Evolutionary conservation across 495 filamentous ascomycete genomes (phyloP).

Genomic region (Amniculicola lignicola): DNA sequence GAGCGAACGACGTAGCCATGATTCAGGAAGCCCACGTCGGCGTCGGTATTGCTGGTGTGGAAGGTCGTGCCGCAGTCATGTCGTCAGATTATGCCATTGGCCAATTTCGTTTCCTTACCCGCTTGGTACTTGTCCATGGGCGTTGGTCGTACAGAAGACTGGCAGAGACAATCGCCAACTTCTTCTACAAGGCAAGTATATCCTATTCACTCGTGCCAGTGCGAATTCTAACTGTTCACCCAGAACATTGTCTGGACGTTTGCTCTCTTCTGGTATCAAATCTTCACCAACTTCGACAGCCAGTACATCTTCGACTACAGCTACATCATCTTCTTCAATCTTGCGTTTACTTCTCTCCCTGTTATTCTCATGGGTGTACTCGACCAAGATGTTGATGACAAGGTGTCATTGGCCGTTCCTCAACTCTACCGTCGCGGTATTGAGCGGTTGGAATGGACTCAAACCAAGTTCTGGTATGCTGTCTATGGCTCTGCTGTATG

Average conservation of each 20-base stretch:
- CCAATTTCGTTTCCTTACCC: slow-evolving; percentile 91
- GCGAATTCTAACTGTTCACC: slow-evolving; percentile 3
- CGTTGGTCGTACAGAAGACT: slow-evolving; percentile 93
- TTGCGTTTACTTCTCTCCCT: slow-evolving; percentile 94
- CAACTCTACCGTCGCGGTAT: slow-evolving; percentile 96
- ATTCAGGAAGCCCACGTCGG: slow-evolving; percentile 99
- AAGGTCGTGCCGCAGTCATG: slow-evolving; percentile 97
- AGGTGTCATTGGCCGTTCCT: slow-evolving; percentile 88
- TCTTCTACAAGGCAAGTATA: slow-evolving; percentile 87
- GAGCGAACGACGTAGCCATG: slow-evolving; percentile 99
- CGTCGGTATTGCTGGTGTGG: slow-evolving; percentile 95
- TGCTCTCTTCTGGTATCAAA: slow-evolving; percentile 95
- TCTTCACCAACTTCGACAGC: slow-evolving; percentile 92
- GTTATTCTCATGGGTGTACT: slow-evolving; percentile 96
- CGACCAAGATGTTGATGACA: slow-evolving; percentile 94
- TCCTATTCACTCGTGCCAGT: background rate
- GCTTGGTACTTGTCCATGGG: slow-evolving; percentile 91
- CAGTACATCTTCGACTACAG: slow-evolving; percentile 97
- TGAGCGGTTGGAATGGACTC: slow-evolving; percentile 95
- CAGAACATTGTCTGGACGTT: slow-evolving; percentile 98
- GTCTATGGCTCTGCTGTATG: background rate
- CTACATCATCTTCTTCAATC: slow-evolving; percentile 92
- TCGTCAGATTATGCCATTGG: slow-evolving; percentile 98
- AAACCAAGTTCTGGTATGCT: slow-evolving; percentile 89
- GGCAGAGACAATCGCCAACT: slow-evolving; percentile 93